Evolutionary conservation across 2,329 filamentous ascomycete species (phyloP).

Genomic region (Clarireedia paspali): DNA sequence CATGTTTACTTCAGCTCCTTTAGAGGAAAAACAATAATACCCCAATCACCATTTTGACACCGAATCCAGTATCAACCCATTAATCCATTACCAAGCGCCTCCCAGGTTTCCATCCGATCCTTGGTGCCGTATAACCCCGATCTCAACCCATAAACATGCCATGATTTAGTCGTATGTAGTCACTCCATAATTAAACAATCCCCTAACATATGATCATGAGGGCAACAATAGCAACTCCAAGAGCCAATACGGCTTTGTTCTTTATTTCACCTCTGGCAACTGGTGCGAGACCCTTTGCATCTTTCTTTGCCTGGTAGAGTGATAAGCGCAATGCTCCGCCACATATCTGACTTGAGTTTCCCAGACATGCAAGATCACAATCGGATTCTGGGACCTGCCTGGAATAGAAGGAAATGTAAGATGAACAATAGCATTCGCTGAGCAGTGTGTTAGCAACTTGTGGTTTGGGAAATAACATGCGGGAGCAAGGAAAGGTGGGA

Average conservation of each 20-base stretch:
- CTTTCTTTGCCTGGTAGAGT: not conserved
- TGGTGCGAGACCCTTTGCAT: not conserved
- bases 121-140: not conserved
- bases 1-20: no score
- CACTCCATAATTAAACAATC: not conserved
- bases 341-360: conserved; percentile 3
- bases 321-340: conserved; percentile 2
- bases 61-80: no score
- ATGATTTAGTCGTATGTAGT: not conserved
- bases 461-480: not conserved
- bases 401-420: not conserved
- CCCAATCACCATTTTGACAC: no score
- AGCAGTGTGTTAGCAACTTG: not conserved
- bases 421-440: conserved; percentile 7
- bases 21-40: no score
- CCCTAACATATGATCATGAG: not conserved
- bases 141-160: no score
- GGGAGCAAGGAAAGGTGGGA: not conserved
- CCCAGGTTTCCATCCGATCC: no score
- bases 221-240: not conserved
- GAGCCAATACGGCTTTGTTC: not conserved
- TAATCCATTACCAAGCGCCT: no score
- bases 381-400: not conserved
- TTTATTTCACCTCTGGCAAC: no score
- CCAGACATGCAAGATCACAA: conserved; percentile 2